phyloP scores from a whole-genome alignment of 208 protist species.

The Trypanosoma melophagium region DNA sequence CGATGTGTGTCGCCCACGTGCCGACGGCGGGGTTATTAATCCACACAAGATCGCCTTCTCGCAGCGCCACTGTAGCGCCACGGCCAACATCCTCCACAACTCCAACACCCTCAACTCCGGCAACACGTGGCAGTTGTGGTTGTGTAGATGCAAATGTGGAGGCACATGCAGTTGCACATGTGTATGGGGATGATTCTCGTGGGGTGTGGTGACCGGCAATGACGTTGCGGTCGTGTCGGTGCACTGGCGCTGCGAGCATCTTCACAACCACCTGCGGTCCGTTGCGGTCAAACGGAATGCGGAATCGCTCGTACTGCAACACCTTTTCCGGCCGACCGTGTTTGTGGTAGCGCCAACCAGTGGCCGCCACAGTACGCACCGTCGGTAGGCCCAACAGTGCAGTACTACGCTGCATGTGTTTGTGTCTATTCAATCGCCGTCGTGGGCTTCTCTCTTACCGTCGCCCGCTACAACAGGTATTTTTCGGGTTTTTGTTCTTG shows the following conservation, averaged over 20 bases:
- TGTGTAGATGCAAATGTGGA: slow-evolving; percentile 50
- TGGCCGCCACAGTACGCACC: slow-evolving; percentile 74
- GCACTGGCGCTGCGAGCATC: slow-evolving; percentile 95
- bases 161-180: background rate
- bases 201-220: slow-evolving; percentile 84
- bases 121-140: slow-evolving; percentile 31
- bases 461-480: background rate
- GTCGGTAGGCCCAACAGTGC: slow-evolving; percentile 33
- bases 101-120: slow-evolving; percentile 93
- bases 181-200: background rate
- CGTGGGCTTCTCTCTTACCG: background rate
- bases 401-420: slow-evolving; percentile 17
- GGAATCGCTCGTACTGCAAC: slow-evolving; percentile 84
- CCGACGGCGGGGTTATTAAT: slow-evolving; percentile 86
- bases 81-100: slow-evolving; percentile 94
- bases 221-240: slow-evolving; percentile 95
- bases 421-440: background rate
- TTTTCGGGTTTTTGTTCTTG: background rate
- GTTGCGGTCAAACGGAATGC: slow-evolving; percentile 82
- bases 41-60: slow-evolving; percentile 94
- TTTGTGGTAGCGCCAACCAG: slow-evolving; percentile 88
- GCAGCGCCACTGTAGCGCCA: slow-evolving; percentile 55
- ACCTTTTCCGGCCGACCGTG: slow-evolving; percentile 73
- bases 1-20: slow-evolving; percentile 90
- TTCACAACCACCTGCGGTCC: slow-evolving; percentile 90